These are phyloP conservation scores for Xylaria sp. DNA, from an alignment of 2,329 filamentous ascomycete genomes.

Conservation along the genomic window DNA sequence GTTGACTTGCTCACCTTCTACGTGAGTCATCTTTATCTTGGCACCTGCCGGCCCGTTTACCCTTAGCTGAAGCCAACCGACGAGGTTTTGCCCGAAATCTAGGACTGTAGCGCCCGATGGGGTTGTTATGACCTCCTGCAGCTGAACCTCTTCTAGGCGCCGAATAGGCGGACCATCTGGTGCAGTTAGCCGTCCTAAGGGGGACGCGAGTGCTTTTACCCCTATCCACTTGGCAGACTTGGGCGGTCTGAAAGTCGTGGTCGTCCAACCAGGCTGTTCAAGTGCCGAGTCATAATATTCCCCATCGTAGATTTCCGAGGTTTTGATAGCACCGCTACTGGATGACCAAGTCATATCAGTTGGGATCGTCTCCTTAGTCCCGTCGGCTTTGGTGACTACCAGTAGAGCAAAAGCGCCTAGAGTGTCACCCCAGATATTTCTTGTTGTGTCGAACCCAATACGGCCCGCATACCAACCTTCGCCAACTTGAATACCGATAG, in stretches of 20 bases:
- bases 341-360: slow-evolving; percentile 50
- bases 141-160: slow-evolving; percentile 44
- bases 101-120: slow-evolving; percentile 59
- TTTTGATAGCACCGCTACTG: slow-evolving; percentile 43
- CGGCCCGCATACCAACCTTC: slow-evolving; percentile 64
- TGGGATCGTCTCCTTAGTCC: slow-evolving; percentile 39
- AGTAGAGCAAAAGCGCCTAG: slow-evolving; percentile 49
- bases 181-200: slow-evolving; percentile 43
- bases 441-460: slow-evolving; percentile 47
- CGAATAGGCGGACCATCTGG: slow-evolving; percentile 51
- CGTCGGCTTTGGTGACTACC: slow-evolving; percentile 41
- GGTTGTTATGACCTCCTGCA: slow-evolving; percentile 46
- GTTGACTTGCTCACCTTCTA: slow-evolving; percentile 55
- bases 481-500: slow-evolving; percentile 58
- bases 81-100: slow-evolving; percentile 63
- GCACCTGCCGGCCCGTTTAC: slow-evolving; percentile 52
- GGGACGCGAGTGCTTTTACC: slow-evolving; percentile 41
- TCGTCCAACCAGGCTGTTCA: slow-evolving; percentile 44
- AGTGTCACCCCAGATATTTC: slow-evolving; percentile 50
- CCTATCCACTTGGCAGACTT: slow-evolving; percentile 46
- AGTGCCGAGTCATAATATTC: slow-evolving; percentile 49
- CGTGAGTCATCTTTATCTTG: slow-evolving; percentile 60
- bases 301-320: slow-evolving; percentile 48
- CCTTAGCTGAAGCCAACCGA: slow-evolving; percentile 54
- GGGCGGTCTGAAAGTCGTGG: slow-evolving; percentile 49